phyloP scores from a whole-genome alignment of 2,329 filamentous ascomycete species.

The Ophiocordyceps australis region DNA sequence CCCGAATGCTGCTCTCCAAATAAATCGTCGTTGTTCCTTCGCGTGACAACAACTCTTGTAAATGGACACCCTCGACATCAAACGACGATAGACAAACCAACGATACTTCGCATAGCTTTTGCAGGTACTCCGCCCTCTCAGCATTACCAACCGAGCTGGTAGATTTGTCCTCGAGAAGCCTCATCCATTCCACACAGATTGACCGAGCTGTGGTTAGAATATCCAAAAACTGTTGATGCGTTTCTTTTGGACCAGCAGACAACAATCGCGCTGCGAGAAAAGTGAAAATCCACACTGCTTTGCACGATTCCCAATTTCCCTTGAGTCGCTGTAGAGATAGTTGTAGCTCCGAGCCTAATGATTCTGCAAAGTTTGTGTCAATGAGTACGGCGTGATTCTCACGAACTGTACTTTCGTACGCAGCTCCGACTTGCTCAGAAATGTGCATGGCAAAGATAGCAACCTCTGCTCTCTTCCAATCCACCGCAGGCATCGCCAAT shows the following conservation, averaged over 20 bases:
- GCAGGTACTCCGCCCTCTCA: background rate
- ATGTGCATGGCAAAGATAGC: conserved; percentile 27
- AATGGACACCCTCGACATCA: conserved; percentile 2
- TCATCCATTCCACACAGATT: background rate
- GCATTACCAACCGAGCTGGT: background rate
- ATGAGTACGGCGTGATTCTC: conserved; percentile 15
- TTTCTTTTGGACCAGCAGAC: background rate
- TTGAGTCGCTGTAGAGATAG: background rate
- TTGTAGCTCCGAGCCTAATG: too few relatives aligned
- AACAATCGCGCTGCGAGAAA: conserved; percentile 1
- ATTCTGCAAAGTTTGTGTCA: conserved; percentile 12
- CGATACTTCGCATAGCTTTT: conserved; percentile 1
- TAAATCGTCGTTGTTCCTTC: background rate
- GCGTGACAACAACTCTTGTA: too few relatives aligned
- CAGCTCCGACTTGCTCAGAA: conserved; percentile 25
- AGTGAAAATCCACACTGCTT: conserved; percentile 1
- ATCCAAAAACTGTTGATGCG: background rate
- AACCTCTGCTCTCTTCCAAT: conserved; percentile 30
- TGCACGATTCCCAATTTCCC: conserved; percentile 1
- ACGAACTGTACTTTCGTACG: conserved; percentile 5
- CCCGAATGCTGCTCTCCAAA: background rate
- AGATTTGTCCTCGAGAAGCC: background rate
- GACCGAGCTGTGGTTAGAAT: background rate
- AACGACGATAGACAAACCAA: conserved; percentile 1
- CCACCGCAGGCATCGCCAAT: conserved; percentile 24